Conservation (phyloP, 176 grass and related monocot genomes). For the Puccinellia tenuiflora region DNA sequence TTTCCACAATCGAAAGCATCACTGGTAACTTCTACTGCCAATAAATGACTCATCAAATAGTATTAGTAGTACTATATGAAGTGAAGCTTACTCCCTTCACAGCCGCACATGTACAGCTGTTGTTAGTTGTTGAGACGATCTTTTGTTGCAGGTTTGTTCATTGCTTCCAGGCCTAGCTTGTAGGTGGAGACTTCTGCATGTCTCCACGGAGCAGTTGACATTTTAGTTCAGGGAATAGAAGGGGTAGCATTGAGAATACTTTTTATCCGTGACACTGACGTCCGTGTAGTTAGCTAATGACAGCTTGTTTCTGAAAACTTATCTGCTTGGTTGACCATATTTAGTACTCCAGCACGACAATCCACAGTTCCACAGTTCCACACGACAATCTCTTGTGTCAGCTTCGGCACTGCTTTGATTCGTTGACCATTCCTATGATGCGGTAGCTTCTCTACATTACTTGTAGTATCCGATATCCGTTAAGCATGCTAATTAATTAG, state of each 20-base stretch:
- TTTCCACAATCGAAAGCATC: slow-evolving; percentile 13
- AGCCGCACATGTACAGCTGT: not conserved
- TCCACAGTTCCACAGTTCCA: not conserved
- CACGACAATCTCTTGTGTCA: not conserved
- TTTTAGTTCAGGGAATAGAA: not conserved
- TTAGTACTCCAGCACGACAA: no score
- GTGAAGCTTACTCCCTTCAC: not conserved
- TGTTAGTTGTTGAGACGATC: not conserved
- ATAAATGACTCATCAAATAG: not conserved
- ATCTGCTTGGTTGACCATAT: not conserved
- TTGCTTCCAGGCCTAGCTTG: not conserved
- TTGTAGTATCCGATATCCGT: not conserved
- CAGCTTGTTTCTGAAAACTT: not conserved
- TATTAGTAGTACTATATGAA: not conserved
- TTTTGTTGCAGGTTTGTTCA: not conserved
- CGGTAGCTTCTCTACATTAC: not conserved
- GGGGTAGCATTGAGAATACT: not conserved
- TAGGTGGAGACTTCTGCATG: not conserved
- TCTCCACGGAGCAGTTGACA: not conserved
- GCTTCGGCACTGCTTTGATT: not conserved
- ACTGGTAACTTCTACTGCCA: not conserved
- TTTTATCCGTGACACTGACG: not conserved
- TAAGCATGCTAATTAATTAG: not conserved
- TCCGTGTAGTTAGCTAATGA: not conserved
- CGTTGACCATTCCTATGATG: not conserved